phyloP scores from a whole-genome alignment of 495 filamentous ascomycete species.

The Penicillium pancosmium region DNA sequence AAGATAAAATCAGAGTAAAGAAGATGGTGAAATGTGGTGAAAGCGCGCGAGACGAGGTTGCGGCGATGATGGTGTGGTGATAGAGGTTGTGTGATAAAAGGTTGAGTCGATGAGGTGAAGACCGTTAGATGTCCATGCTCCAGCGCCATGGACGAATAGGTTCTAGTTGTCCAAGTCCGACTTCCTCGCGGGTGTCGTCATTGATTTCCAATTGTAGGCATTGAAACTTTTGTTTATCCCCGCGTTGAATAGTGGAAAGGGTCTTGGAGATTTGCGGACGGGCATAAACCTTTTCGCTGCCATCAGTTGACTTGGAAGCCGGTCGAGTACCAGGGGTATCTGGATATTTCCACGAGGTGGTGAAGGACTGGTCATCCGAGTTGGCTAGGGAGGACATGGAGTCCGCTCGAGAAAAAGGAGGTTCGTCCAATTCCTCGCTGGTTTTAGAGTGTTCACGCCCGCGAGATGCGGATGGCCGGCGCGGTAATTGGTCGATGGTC shows the following conservation, averaged over 20 bases:
- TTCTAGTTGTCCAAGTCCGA: conserved; percentile 43
- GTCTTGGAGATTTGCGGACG: conserved; percentile 41
- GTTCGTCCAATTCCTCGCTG: conserved; percentile 33
- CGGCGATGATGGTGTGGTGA: background rate
- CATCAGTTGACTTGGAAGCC: conserved; percentile 42
- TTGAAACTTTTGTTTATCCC: conserved; percentile 39
- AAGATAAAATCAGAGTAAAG: conserved; percentile 10
- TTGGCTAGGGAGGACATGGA: conserved; percentile 39
- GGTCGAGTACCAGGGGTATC: conserved; percentile 46
- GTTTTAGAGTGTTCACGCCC: conserved; percentile 21
- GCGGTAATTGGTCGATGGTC: conserved; percentile 17
- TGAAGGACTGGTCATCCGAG: conserved; percentile 34
- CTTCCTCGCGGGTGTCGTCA: conserved; percentile 36
- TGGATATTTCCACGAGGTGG: conserved; percentile 39
- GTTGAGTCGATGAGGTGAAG: background rate
- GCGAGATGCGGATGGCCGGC: conserved; percentile 27
- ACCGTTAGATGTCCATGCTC: conserved; percentile 51
- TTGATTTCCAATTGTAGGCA: conserved; percentile 48
- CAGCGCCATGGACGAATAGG: conserved; percentile 48
- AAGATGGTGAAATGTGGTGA: conserved; percentile 9
- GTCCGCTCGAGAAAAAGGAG: conserved; percentile 33
- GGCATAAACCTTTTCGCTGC: conserved; percentile 26
- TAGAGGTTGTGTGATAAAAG: background rate
- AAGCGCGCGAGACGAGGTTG: conserved; percentile 3
- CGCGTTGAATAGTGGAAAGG: conserved; percentile 33